Percentiles rank a stretch among this genome's conserved stretches.
These are phyloP conservation scores for Scortechinia acanthostroma DNA, from an alignment of 2,329 filamentous ascomycete species.

Conservation along the genomic window DNA sequence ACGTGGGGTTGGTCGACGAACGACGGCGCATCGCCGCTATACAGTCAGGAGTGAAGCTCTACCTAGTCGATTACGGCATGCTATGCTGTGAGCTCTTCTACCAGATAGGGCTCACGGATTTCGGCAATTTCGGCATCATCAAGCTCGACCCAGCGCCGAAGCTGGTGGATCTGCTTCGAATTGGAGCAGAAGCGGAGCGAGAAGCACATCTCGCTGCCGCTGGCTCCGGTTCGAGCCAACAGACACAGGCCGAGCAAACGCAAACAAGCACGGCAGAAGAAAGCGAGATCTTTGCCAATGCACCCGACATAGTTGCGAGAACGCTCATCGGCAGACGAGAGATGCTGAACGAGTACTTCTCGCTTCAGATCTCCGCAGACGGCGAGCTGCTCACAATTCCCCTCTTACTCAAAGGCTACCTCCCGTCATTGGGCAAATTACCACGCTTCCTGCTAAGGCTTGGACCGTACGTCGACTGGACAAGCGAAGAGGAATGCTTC, in stretches of 20 bases:
- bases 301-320: constrained; percentile 56
- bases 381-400: constrained; percentile 77
- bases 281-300: constrained; percentile 33
- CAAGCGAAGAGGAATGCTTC: constrained; percentile 78
- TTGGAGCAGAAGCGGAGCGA: constrained; percentile 69
- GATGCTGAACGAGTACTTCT: constrained; percentile 91
- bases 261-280: constrained; percentile 11
- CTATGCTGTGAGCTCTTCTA: constrained; percentile 87
- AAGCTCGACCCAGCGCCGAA: constrained; percentile 71
- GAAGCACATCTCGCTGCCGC: constrained; percentile 27
- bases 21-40: constrained; percentile 81
- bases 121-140: constrained; percentile 86
- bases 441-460: constrained; percentile 81
- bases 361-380: constrained; percentile 70
- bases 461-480: constrained; percentile 84
- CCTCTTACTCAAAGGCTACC: constrained; percentile 81
- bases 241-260: constrained; percentile 40
- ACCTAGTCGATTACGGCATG: constrained; percentile 86
- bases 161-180: constrained; percentile 61
- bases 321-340: constrained; percentile 71
- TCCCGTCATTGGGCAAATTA: constrained; percentile 76
- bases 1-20: constrained; percentile 88
- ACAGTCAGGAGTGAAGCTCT: constrained; percentile 86
- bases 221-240: constrained; percentile 15
- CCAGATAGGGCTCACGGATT: constrained; percentile 87